Base-by-base conservation (phyloP, 176 grass and related monocot species). In the Tuctoria greenei region DNA sequence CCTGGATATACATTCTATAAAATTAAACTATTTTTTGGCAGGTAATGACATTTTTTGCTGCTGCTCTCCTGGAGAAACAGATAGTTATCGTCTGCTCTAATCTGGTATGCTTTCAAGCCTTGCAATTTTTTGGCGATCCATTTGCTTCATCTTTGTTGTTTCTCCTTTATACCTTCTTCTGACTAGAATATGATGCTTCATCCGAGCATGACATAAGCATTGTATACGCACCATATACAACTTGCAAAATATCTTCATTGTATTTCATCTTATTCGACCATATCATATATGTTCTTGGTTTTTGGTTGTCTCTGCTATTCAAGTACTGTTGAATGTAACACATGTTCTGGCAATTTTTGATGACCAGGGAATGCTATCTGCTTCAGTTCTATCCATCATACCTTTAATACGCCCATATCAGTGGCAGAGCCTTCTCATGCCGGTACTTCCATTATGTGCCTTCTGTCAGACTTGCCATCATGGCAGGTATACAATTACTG, bases 351-450 rank as follows among this genome's bases (percentile, higher is more conserved):
- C n/a, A 62, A 79, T 66, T 78, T 91, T 62, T 25, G 24, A 75
- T 62, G 35, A 54, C 18, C 83, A 95, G 96, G 96, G 96, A 82
- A 82, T 90, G 72, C 83, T 99, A 66, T 99, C 96, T 10, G 96
- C 96, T 68, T 88, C 92, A 80, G 89, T 95, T 82, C 84, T 99
- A 43, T 95, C 96, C 70, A 79, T 99, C 61, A 68, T 99, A 82
- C 87, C 96, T 62, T 74, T 99, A 76, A 95, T 99, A 84, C 82
- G 89, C 10, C 96, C 96, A 24, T 99, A 95, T 83, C 89, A 92
- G 24, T 99, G 96, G 96, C 96, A 99, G 67, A 88, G 87, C 82
- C 85, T 99, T 77, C 96, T 99, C 60, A 90, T 90, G 84, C 89
- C 92, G 79, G 96, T 99, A 95, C 70, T 67, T 82, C 25, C 14